These are phyloP conservation scores for Medicago arabica DNA, from an alignment of 306 rosid genomes.

Conservation along the genomic window DNA sequence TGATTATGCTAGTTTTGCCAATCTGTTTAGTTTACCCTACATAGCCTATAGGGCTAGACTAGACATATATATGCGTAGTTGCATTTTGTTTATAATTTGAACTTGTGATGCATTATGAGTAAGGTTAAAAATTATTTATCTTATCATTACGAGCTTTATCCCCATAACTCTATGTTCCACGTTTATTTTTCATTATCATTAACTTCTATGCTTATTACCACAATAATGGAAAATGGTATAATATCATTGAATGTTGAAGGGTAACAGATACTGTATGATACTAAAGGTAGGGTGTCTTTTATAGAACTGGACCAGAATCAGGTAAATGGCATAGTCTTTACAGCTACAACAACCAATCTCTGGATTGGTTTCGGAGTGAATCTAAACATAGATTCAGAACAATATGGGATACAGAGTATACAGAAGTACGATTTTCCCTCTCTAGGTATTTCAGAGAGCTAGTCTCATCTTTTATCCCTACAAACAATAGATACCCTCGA, in stretches of 20 bases:
- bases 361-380: not conserved
- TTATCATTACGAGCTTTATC: conserved; percentile 1
- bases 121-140: conserved; percentile 23
- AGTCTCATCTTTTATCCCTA: not conserved
- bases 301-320: not conserved
- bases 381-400: not conserved
- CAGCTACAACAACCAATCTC: not conserved
- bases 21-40: conserved; percentile 8
- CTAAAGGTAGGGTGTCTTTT: not conserved
- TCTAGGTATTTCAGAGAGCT: not conserved
- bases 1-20: conserved; percentile 32
- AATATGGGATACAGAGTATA: not conserved
- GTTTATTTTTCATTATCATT: not conserved
- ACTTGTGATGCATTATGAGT: not conserved
- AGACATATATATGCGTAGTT: not conserved
- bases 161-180: not conserved
- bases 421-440: not conserved
- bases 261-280: not conserved
- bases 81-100: conserved; percentile 26
- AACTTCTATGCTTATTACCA: conserved; percentile 7
- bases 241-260: not conserved
- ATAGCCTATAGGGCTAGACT: not conserved
- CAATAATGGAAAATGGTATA: not conserved
- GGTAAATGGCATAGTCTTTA: not conserved
- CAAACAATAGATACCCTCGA: not conserved